phyloP scores from a whole-genome alignment of 1,139 yeast genomes.

The Lodderomyces orthopsilosis region DNA sequence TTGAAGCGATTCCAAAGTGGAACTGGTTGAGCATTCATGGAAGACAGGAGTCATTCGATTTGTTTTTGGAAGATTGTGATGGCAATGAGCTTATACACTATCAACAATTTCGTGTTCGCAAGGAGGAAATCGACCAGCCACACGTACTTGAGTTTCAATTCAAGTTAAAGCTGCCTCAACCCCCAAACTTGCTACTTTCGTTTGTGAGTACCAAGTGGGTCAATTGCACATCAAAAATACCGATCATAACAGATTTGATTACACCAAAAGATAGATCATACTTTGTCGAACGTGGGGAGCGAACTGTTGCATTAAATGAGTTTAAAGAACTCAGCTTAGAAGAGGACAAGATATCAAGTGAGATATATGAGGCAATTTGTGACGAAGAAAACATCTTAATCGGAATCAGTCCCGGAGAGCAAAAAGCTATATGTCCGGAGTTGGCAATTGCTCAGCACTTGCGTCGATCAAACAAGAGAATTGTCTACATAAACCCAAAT shows the following conservation, averaged over 20 bases:
- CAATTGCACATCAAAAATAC: conserved; percentile 63
- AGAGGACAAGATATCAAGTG: background rate
- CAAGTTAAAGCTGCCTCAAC: conserved; percentile 54
- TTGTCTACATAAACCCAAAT: conserved; percentile 64
- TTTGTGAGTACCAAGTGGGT: conserved; percentile 83
- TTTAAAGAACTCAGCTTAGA: conserved; percentile 52
- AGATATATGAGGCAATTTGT: conserved; percentile 49
- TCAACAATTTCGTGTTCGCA: conserved; percentile 54
- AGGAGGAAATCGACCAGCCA: conserved; percentile 47
- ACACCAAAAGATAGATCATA: conserved; percentile 47
- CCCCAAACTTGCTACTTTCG: conserved; percentile 75
- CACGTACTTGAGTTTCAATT: conserved; percentile 67
- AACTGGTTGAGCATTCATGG: conserved; percentile 76
- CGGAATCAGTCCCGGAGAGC: conserved; percentile 75
- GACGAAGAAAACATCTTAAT: conserved; percentile 54
- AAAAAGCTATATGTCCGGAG: conserved; percentile 69
- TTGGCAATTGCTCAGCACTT: conserved; percentile 71
- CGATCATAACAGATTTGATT: conserved; percentile 56
- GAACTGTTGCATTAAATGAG: conserved; percentile 39
- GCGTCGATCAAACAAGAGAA: conserved; percentile 60
- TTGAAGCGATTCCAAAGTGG: conserved; percentile 72
- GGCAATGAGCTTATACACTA: conserved; percentile 68
- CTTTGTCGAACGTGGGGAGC: background rate
- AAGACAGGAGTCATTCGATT: conserved; percentile 57
- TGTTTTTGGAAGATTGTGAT: conserved; percentile 80